These are phyloP conservation scores for Hymenoscyphus scutula DNA, from an alignment of 2,329 filamentous ascomycete species.

Conservation along the genomic window DNA sequence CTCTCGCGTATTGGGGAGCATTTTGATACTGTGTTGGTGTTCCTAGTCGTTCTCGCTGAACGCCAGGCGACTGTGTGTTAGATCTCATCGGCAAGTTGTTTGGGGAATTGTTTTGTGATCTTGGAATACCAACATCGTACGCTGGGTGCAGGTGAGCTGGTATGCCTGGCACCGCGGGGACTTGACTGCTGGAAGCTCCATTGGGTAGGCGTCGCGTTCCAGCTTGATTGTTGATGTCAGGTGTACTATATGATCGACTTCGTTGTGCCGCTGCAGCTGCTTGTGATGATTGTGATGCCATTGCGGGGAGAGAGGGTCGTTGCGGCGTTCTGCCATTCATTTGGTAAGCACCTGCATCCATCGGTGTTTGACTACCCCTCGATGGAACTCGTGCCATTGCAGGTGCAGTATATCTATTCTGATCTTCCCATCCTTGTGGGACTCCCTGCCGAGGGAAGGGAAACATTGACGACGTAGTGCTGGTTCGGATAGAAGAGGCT, in stretches of 20 bases:
- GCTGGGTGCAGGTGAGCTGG: constrained; percentile 64
- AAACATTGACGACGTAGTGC: constrained; percentile 73
- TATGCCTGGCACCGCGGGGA: constrained; percentile 74
- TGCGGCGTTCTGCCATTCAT: constrained; percentile 64
- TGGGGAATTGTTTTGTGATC: constrained; percentile 82
- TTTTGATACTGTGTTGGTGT: constrained; percentile 40
- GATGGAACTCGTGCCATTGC: constrained; percentile 80
- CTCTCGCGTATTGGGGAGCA: constrained; percentile 35
- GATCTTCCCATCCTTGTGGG: constrained; percentile 68
- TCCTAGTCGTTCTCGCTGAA: constrained; percentile 57
- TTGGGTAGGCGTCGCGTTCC: constrained; percentile 55
- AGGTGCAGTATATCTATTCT: constrained; percentile 84
- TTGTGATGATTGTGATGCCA: constrained; percentile 56
- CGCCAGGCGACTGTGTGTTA: constrained; percentile 68
- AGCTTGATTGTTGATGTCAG: constrained; percentile 78
- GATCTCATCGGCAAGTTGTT: constrained; percentile 64
- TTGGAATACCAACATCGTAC: constrained; percentile 62
- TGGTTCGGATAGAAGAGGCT: constrained; percentile 66
- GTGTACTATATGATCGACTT: constrained; percentile 89
- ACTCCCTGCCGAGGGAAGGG: constrained; percentile 74
- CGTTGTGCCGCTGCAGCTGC: constrained; percentile 57
- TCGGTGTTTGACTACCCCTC: constrained; percentile 66
- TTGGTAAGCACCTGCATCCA: constrained; percentile 52
- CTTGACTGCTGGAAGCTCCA: constrained; percentile 46
- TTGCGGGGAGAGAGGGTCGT: constrained; percentile 75